Evolutionary conservation across 805 yeast genomes (phyloP), one percentile per base, ranked within the genome.

Genomic region (Candida insectorum): DNA sequence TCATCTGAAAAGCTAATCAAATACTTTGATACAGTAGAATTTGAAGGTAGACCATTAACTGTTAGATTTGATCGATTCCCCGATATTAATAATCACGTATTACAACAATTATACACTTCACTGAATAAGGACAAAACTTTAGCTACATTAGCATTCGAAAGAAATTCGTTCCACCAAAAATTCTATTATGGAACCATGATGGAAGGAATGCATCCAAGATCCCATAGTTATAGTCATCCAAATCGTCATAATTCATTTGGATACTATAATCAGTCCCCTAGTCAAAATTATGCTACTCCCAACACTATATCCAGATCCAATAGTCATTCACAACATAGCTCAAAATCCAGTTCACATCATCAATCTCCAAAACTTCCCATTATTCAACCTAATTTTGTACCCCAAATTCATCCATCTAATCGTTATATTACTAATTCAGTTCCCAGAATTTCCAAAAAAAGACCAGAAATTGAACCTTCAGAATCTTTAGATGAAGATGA

Each of bases 51-150:
- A 24, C 57, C 63, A 5, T 55, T 81, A 19, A 76, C 81, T 3
- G 86, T 81, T 2, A 53, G 86, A 16, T 77, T 62, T 47, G 86
- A 81, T 47, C 65, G 68, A 41, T 71, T 61, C 38, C 79, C 80
- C 1, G 67, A 60, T 30, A 55, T 57, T 37, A 56, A 58, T 33
- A 56, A 58, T 28, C 48, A 59, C 53, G 25, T 43, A 12, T 26
- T 52, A 16, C 62, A 57, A 38, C 56, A 53, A 31, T 26, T 36
- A 16, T 30, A 31, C 21, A 26, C 49, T 5, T 34, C 22, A 13
- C 32, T 33, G 2, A 18, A 19, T 3, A 33, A 35, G 16, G 44
- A 39, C 10, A 43, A 37, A 16, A 37, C 45, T 22, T 22, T 56
- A 28, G 47, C 52, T 12, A 45, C 47, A 26, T 41, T 60, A 16